A percentile compares a stretch with the other conserved stretches of the same genome.
These are phyloP conservation scores for Solanum infundibuliforme DNA, from an alignment of 257 asterid species.

Conservation along the genomic window DNA sequence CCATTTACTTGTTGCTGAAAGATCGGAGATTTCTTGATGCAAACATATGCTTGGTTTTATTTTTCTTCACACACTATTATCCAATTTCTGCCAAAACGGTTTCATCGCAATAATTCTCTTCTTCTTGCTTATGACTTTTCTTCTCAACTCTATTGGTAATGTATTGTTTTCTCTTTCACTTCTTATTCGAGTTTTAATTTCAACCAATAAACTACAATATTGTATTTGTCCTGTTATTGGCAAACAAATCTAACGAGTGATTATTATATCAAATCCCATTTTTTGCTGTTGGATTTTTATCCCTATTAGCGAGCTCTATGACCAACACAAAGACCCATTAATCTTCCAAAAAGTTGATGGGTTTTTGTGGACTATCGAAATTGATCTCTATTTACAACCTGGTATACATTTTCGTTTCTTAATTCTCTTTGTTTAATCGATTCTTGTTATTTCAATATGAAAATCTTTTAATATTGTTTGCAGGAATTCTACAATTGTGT, in stretches of 20 bases:
- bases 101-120: not conserved
- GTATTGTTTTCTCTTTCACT: not conserved
- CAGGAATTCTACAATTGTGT: conserved; percentile 10
- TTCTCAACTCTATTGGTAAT: not conserved
- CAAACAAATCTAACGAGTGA: not conserved
- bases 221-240: not conserved
- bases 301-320: not conserved
- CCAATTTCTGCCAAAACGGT: not conserved
- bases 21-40: not conserved
- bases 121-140: not conserved
- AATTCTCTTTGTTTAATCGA: not conserved
- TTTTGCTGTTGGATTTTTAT: not conserved
- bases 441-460: not conserved
- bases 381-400: not conserved
- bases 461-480: not conserved
- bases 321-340: not conserved
- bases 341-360: not conserved
- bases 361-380: not conserved
- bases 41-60: not conserved
- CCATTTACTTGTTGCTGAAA: not conserved
- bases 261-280: not conserved
- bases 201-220: not conserved
- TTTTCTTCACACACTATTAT: not conserved
- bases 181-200: not conserved
- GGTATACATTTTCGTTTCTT: not conserved